Evolutionary conservation across 2,329 filamentous ascomycete genomes (phyloP).

Genomic region (Hortaea sp.): DNA sequence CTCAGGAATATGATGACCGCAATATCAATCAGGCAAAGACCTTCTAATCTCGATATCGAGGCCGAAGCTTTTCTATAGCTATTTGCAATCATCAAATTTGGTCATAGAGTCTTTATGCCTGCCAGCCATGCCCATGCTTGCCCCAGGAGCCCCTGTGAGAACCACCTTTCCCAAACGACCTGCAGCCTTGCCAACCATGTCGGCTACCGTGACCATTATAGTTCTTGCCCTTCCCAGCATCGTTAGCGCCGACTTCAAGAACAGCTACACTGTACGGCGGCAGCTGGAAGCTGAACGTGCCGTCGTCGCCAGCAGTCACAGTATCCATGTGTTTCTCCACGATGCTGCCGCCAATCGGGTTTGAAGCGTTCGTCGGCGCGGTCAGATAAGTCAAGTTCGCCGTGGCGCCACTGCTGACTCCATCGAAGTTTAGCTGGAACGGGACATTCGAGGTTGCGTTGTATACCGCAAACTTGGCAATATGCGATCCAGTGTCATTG

Average conservation of each 20-base stretch:
- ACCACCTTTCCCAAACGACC: neutral
- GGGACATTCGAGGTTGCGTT: conserved; percentile 34
- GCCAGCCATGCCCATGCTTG: neutral
- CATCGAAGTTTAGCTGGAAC: conserved; percentile 28
- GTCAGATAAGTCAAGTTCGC: conserved; percentile 35
- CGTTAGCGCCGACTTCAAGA: conserved; percentile 29
- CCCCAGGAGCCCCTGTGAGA: neutral
- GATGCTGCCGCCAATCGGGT: conserved; percentile 36
- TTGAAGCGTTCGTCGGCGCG: conserved; percentile 21
- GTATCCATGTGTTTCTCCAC: conserved; percentile 34
- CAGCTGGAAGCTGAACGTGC: conserved; percentile 43
- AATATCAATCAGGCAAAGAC: too few relatives aligned
- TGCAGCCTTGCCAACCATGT: conserved; percentile 9
- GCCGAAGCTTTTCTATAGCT: too few relatives aligned
- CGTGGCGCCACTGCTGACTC: conserved; percentile 21
- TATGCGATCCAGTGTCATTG: conserved; percentile 26
- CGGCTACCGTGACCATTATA: conserved; percentile 5
- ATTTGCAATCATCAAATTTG: too few relatives aligned
- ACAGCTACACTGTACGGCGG: conserved; percentile 49
- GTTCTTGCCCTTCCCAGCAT: conserved; percentile 3
- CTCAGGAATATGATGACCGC: too few relatives aligned
- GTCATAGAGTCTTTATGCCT: neutral
- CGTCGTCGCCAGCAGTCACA: conserved; percentile 35
- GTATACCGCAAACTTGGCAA: conserved; percentile 41
- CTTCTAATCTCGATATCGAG: too few relatives aligned